Evolutionary conservation across 2,329 filamentous ascomycete species (phyloP).

Genomic region (Dothistroma septosporum): DNA sequence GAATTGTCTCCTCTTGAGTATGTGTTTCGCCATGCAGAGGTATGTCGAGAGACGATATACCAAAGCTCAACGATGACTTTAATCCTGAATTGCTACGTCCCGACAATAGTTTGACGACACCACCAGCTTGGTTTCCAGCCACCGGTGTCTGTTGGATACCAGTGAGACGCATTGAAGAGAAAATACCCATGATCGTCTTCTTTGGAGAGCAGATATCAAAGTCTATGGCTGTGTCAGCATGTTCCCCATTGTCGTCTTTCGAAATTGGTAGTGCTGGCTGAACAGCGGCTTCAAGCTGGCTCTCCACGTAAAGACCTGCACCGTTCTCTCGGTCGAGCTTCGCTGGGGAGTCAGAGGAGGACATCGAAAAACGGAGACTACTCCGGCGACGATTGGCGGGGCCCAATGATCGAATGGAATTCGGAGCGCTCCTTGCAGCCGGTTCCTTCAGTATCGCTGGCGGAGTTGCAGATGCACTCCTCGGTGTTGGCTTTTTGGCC

Average conservation of each 20-base stretch:
- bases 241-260: not conserved
- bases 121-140: not conserved
- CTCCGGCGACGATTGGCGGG: slow-evolving; percentile 17
- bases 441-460: not conserved
- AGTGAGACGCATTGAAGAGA: slow-evolving; percentile 1
- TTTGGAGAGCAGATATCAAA: not conserved
- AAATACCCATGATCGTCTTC: not conserved
- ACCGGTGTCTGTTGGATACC: not conserved
- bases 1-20: not conserved
- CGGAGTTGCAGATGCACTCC: not conserved
- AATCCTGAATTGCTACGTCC: not conserved
- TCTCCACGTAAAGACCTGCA: not conserved
- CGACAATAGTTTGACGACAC: not conserved
- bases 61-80: slow-evolving; percentile 3
- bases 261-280: not conserved
- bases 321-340: not conserved
- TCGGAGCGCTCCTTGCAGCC: slow-evolving; percentile 3
- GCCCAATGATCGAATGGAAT: slow-evolving; percentile 2
- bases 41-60: slow-evolving; percentile 4
- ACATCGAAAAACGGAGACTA: slow-evolving; percentile 26
- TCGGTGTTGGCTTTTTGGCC: slow-evolving; percentile 1
- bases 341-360: slow-evolving; percentile 16
- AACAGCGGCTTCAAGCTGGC: not conserved
- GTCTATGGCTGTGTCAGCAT: not conserved
- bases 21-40: not conserved